Base-by-base conservation (phyloP, 2,329 filamentous ascomycete genomes). In the Beauveria scarabaeidicola region DNA sequence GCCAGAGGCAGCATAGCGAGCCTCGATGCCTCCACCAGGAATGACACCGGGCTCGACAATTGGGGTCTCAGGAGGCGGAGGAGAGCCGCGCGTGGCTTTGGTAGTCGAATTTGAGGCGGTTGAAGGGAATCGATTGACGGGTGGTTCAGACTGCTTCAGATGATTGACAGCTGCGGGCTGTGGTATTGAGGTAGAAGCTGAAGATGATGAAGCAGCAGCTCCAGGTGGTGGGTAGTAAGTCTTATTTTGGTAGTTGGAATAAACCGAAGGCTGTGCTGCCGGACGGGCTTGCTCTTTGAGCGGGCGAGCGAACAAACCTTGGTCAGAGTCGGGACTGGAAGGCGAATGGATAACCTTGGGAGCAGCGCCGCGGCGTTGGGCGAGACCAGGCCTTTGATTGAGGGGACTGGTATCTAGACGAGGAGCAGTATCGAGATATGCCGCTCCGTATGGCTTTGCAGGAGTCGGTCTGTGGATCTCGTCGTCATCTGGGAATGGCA, bases 41-140 rank as follows among this genome's bases (percentile, higher is more conserved):
- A 85, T 79, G 57, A 78, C 79, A 19, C 84, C 85, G 1, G 88
- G 89, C 44, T 88, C 89, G 32, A 88, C 82, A 62, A 93, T 81
- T 36, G 94, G 91, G 0, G 94, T 97, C 72, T 97, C 93, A 9
- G 94, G 94, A 1, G 94, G 94, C 5, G 94, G 93, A 5, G 94
- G 94, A 29, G 93, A 97, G 47, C 94, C 94, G 66, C 94, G 84
- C 69, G 89, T 92, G 21, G 94, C 94, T 64, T 90, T 86, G 2
- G 93, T 97, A 1, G 94, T 99, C 2, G 92, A 96, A 13, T 87
- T 96, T 0, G 94, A 97, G 15, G 93, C 91, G 8, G 90, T 96
- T 2, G 93, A 97, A 11, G 81, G 79, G 64, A 86, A 85, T 48
- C 85, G 79, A 67, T 83, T 86, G 63, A 87, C 80, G 32, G 77